phyloP scores from a whole-genome alignment of 306 rosid species.

The Ceratonia siliqua region DNA sequence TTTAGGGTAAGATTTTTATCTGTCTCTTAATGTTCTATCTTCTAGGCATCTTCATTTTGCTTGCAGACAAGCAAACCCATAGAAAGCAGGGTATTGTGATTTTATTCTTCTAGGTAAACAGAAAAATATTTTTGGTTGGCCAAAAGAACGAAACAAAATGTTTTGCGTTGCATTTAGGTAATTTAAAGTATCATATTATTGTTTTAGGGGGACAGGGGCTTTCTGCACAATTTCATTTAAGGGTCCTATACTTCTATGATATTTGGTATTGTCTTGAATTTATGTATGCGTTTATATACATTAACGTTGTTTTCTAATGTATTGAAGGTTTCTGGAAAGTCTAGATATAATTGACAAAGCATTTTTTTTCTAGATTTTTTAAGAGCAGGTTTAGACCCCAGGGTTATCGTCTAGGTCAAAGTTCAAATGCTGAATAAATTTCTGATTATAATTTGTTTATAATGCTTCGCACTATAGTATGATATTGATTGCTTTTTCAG shows the following conservation, averaged over 20 bases:
- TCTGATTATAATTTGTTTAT: not conserved
- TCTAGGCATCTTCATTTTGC: not conserved
- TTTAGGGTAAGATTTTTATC: slow-evolving; percentile 35
- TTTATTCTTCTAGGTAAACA: too few relatives aligned
- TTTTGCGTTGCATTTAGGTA: not conserved
- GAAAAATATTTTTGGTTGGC: not conserved
- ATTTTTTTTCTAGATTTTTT: not conserved
- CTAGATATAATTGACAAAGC: too few relatives aligned
- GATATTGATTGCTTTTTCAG: not conserved
- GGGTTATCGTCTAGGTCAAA: too few relatives aligned
- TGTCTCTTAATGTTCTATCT: not conserved
- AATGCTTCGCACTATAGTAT: not conserved
- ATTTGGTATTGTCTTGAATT: not conserved
- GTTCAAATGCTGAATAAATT: not conserved
- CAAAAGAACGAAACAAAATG: not conserved
- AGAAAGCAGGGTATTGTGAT: too few relatives aligned
- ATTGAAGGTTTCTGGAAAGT: not conserved
- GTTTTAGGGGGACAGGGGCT: not conserved
- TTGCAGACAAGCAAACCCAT: not conserved
- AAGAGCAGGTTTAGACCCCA: not conserved
- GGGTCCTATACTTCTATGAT: not conserved
- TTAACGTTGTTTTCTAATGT: not conserved
- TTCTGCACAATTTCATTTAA: not conserved
- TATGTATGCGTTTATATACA: not conserved
- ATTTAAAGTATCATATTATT: not conserved